phyloP scores from a whole-genome alignment of 306 rosid species.

The Casuarina glauca region DNA sequence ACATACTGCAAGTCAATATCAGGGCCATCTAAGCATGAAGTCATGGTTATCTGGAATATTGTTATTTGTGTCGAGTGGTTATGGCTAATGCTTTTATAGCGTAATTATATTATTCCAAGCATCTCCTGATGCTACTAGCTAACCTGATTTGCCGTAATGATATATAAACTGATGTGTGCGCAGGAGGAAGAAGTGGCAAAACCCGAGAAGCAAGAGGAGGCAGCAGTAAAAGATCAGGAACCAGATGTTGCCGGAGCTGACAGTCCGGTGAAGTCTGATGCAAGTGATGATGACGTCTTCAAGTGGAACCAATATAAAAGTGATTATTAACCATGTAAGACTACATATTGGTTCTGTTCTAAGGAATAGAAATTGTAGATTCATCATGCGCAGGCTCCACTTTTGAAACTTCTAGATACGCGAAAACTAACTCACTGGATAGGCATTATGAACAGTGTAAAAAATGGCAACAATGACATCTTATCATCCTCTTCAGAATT shows the following conservation, averaged over 20 bases:
- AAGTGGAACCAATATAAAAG: constrained; percentile 49
- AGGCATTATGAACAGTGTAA: too few relatives aligned
- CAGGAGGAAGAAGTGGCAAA: constrained; percentile 53
- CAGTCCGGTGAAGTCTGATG: constrained; percentile 53
- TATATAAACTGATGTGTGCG: constrained; percentile 15
- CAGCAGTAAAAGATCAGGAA: constrained; percentile 40
- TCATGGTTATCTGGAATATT: not conserved
- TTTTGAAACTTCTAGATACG: not conserved
- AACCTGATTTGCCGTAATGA: not conserved
- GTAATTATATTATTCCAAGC: not conserved
- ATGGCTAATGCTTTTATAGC: not conserved
- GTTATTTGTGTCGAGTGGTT: not conserved
- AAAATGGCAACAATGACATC: too few relatives aligned
- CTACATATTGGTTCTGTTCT: not conserved
- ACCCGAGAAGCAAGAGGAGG: constrained; percentile 32
- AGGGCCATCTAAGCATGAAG: not conserved
- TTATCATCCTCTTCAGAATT: too few relatives aligned
- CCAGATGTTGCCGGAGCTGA: constrained; percentile 33
- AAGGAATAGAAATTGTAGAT: not conserved
- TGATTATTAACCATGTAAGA: constrained; percentile 20
- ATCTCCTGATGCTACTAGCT: not conserved
- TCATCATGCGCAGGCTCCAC: too few relatives aligned
- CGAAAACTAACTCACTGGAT: too few relatives aligned
- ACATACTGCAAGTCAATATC: too few relatives aligned
- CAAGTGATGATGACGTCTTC: constrained; percentile 38